These are phyloP conservation scores for Collybia mongolica DNA, from an alignment of 768 basidiomycete genomes.

Conservation along the genomic window DNA sequence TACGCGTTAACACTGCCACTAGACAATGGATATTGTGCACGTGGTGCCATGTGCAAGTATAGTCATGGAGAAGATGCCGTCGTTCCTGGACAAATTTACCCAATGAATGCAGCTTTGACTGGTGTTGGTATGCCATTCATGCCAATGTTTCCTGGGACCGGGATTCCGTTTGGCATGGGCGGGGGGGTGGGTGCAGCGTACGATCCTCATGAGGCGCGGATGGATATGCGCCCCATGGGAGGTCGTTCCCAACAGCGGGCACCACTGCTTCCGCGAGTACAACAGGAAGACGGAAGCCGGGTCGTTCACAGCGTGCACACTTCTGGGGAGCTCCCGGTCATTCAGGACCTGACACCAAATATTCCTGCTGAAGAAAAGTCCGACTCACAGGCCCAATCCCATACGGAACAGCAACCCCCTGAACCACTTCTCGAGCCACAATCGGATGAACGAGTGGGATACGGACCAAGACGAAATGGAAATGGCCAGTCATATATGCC, in stretches of 20 bases:
- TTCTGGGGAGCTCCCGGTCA: constrained; percentile 78
- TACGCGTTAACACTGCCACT: constrained; percentile 6
- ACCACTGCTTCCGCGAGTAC: constrained; percentile 53
- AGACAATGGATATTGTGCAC: constrained; percentile 92
- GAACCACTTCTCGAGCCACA: constrained; percentile 5
- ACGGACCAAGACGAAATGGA: constrained; percentile 20
- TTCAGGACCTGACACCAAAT: constrained; percentile 77
- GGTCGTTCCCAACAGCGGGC: constrained; percentile 47
- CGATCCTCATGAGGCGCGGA: constrained; percentile 76
- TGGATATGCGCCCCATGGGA: constrained; percentile 68
- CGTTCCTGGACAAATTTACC: constrained; percentile 67
- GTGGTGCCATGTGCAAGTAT: constrained; percentile 87
- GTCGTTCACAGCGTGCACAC: constrained; percentile 34
- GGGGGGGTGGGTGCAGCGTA: constrained; percentile 50
- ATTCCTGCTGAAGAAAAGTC: constrained; percentile 32
- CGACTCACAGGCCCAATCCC: constrained; percentile 16
- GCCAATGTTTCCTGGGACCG: constrained; percentile 63
- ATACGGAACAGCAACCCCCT: constrained; percentile 14
- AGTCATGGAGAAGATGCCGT: constrained; percentile 91
- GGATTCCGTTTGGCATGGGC: constrained; percentile 53
- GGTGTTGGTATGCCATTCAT: constrained; percentile 56
- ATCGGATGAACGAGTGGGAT: constrained; percentile 8
- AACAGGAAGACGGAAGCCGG: constrained; percentile 50
- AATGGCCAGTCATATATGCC: constrained; percentile 20
- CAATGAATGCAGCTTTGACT: constrained; percentile 43